These are phyloP conservation scores for Talaromyces sp. DNA, from an alignment of 2,329 filamentous ascomycete genomes.

Conservation along the genomic window DNA sequence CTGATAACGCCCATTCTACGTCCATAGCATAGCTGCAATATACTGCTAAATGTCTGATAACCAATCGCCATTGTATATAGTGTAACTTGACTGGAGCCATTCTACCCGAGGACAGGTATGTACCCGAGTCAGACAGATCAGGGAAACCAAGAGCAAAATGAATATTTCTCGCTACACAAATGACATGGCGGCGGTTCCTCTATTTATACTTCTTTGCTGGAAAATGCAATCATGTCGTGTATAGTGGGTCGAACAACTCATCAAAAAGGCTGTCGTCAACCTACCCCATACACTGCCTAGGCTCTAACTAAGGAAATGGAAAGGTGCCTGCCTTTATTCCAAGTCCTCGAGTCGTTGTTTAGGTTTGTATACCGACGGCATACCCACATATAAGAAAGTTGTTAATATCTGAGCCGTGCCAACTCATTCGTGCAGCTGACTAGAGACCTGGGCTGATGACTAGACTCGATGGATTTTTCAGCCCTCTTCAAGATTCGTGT, in stretches of 20 bases:
- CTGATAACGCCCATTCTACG: not conserved
- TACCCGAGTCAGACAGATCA: not conserved
- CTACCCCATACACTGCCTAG: not conserved
- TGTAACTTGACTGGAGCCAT: not conserved
- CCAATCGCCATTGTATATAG: not conserved
- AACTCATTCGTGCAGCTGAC: conserved; percentile 1
- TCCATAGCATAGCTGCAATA: not conserved
- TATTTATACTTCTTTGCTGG: not conserved
- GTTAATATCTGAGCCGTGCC: conserved; percentile 5
- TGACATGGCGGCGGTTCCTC: not conserved
- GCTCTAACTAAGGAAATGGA: not conserved
- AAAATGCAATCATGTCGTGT: not conserved
- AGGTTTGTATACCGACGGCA: not conserved
- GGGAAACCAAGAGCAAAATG: not conserved
- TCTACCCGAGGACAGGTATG: too few relatives aligned
- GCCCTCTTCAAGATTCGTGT: not conserved
- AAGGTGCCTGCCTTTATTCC: not conserved
- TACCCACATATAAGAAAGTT: not conserved
- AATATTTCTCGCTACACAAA: not conserved
- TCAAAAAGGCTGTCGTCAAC: not conserved
- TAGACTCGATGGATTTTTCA: not conserved
- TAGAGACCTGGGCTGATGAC: not conserved
- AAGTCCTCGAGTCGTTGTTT: not conserved
- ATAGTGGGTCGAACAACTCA: conserved; percentile 3
- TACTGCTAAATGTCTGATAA: not conserved